These are phyloP conservation scores for Cafeteria roenbergensis DNA, from an alignment of 108 stramenopile species.

Conservation along the genomic window DNA sequence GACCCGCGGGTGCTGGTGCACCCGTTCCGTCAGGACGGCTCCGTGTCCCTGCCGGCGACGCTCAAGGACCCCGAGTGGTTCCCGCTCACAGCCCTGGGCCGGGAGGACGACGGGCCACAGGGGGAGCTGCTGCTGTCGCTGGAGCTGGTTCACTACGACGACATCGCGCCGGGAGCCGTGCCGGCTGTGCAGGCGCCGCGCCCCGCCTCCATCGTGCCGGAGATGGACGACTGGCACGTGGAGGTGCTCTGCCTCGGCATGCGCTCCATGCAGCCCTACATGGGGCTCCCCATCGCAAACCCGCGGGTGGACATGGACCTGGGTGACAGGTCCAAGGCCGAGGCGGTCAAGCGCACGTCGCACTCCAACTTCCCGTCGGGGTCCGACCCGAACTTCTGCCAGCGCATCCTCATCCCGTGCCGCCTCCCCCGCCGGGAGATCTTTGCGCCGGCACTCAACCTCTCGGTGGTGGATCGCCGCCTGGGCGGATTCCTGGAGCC, in stretches of 20 bases:
- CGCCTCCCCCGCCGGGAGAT: conserved; percentile 31
- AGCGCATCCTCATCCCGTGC: conserved; percentile 25
- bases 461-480: conserved; percentile 28
- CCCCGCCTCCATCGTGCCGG: conserved; percentile 19
- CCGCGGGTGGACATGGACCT: conserved; percentile 35
- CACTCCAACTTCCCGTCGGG: conserved; percentile 29
- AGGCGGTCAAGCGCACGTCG: conserved; percentile 10
- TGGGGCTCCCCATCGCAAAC: conserved; percentile 20
- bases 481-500: conserved; percentile 33
- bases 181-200: background rate
- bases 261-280: conserved; percentile 30
- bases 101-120: conserved; percentile 19
- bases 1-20: background rate
- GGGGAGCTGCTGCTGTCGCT: conserved; percentile 34
- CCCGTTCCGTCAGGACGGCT: background rate
- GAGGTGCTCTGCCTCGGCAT: conserved; percentile 36
- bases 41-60: background rate
- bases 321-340: conserved; percentile 7
- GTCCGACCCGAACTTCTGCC: conserved; percentile 40
- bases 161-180: background rate
- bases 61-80: conserved; percentile 25
- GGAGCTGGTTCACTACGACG: conserved; percentile 25
- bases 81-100: conserved; percentile 22
- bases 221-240: conserved; percentile 19
- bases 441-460: conserved; percentile 32